Base-by-base conservation (phyloP, 1,284 basidiomycete species). In the Nidula niveotomentosa region DNA sequence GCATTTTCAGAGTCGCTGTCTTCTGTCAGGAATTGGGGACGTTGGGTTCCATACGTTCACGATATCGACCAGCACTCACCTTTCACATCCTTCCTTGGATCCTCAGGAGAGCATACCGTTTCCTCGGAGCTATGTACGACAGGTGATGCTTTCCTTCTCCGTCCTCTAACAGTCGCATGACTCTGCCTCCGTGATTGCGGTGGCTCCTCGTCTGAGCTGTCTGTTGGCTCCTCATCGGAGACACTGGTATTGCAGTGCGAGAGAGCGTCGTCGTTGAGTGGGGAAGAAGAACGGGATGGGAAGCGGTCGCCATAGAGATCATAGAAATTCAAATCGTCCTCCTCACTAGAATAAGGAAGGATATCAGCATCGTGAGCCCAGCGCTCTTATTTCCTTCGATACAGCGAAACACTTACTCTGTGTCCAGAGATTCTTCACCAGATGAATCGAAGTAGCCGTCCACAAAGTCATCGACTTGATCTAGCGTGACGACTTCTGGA, bases 271-370 rank as follows among this genome's bases (percentile, higher is more conserved):
- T 52, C 50, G 17, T 52, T 15, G 6, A 47, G 12, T 0, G 67
- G 64, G 15, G 65, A 60, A 12, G 59, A 58, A n/a, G 63, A 59
- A 15, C 64, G 58, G 13, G 63, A 60, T 36, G 52, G 53, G 36
- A 56, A 47, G 17, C 51, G 58, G 45, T 53, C 52, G 49, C 55
- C 56, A 43, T 70, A 69, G 5, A 68, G 50, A 49, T 65, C 64
- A 48, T 69, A 68, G 10, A 69, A 41, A 36, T 60, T 52, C 36
- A 56, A 58, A 39, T 65, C 64, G 33, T 68, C 67, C 41, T 62
- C 62, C 50, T 66, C 66, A n/a, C 58, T 64, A 35, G 53, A 51
- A 13, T 47, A 53, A 41, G 39, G 15, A 34, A 30, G 30, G 30
- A 30, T 30, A 30, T 43, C 9, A 23, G 15, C 37, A 44, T 18